phyloP scores from a whole-genome alignment of 306 rosid species.

The Cucumis cinereus region DNA sequence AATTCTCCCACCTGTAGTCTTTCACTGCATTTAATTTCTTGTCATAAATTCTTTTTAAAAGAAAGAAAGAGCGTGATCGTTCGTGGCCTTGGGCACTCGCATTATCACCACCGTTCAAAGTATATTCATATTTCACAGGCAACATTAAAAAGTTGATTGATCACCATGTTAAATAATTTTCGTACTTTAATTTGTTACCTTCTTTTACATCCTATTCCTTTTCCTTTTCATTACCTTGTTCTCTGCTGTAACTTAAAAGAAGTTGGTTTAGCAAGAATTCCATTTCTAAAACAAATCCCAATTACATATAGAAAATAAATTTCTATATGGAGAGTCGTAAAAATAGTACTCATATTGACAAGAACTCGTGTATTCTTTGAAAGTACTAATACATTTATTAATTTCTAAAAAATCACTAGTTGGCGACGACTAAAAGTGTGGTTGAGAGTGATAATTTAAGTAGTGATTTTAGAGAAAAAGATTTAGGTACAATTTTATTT shows the following conservation, averaged over 20 bases:
- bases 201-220: neutral
- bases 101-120: constrained; percentile 2
- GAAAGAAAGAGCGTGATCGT: neutral
- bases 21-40: neutral
- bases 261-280: neutral
- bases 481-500: too few relatives aligned
- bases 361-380: neutral
- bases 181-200: neutral
- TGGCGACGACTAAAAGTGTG: neutral
- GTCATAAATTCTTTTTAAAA: neutral
- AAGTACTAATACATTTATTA: too few relatives aligned
- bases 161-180: neutral
- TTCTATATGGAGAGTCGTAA: neutral
- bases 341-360: neutral
- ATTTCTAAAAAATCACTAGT: neutral
- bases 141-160: neutral
- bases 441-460: too few relatives aligned
- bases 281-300: neutral
- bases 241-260: neutral
- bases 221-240: neutral
- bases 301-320: neutral
- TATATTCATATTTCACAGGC: neutral
- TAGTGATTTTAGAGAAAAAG: too few relatives aligned
- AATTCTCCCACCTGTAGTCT: neutral
- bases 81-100: neutral